A percentile compares a stretch with the other conserved stretches of the same genome.
Evolutionary conservation across 352 stramenopile genomes (phyloP).

Genomic region (Globisporangium camurandrum): DNA sequence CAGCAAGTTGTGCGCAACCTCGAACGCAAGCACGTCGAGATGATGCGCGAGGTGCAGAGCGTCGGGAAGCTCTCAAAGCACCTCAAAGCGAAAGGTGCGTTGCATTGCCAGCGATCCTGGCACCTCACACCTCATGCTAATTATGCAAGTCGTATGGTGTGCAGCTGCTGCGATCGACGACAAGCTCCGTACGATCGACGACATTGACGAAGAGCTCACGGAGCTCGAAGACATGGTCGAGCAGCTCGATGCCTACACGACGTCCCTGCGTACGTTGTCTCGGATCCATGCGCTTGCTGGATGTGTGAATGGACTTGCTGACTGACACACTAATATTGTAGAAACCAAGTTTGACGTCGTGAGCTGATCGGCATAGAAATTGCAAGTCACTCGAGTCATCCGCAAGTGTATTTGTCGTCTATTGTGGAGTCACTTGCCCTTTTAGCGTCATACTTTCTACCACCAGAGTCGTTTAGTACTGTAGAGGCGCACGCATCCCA

Average conservation of each 20-base stretch:
- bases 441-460: too few relatives aligned
- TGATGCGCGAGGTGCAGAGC: constrained; percentile 47
- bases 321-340: constrained; percentile 17
- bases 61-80: constrained; percentile 60
- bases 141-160: background rate
- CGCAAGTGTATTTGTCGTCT: too few relatives aligned
- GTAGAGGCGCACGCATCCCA: too few relatives aligned
- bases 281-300: background rate
- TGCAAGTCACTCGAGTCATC: too few relatives aligned
- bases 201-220: constrained; percentile 78
- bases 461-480: too few relatives aligned
- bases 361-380: too few relatives aligned
- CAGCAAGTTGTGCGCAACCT: constrained; percentile 51
- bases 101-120: too few relatives aligned
- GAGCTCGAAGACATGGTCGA: constrained; percentile 85
- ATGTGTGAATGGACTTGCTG: too few relatives aligned
- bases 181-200: constrained; percentile 74
- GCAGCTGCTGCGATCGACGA: constrained; percentile 50
- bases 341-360: constrained; percentile 74
- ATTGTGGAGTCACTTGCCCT: too few relatives aligned
- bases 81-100: constrained; percentile 58
- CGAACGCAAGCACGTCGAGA: constrained; percentile 53
- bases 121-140: too few relatives aligned
- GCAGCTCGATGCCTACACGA: constrained; percentile 76
- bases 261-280: constrained; percentile 45